Base-by-base conservation (phyloP, 495 filamentous ascomycete genomes). In the Xylaria bambusicola region DNA sequence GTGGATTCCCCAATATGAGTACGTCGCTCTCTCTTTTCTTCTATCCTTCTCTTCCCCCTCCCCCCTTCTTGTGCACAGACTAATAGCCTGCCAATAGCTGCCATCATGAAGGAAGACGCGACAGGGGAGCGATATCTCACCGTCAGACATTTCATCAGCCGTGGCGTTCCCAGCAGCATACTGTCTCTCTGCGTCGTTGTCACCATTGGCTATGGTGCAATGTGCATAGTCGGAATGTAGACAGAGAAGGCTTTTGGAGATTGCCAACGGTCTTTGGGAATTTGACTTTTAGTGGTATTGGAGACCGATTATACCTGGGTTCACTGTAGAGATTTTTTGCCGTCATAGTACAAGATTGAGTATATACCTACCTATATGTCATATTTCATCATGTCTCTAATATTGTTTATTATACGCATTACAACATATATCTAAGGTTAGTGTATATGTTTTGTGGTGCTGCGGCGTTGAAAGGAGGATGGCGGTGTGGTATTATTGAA, bases 1-100 rank as follows among this genome's bases (percentile, higher is more conserved):
- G 88, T 66, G 94, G 94, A 15, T 99, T 99, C 71, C 94, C 94
- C 2, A 99, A 99, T 68, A 99, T 99, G 94, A 99, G 93, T 96
- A 80, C 75, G 92, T 86, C 6, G 59, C 40, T 55, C 41, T 29
- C n/a, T 1, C 21, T 35, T 42, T 6, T 50, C 7, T n/a, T n/a
- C n/a, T n/a, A n/a, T n/a, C n/a, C n/a, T n/a, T n/a, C n/a, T n/a
- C n/a, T n/a, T n/a, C n/a, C n/a, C n/a, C n/a, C n/a, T 48, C n/a
- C 3, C 35, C 31, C 2, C 27, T 13, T 10, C 3, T 27, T 4
- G 8, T 57, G 31, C 51, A 29, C 5, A 55, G 29, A 52, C 56
- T 54, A 36, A 62, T 61, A 18, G 45, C 35, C 42, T 13, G 5
- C 5, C 5, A 33, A 51, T 47, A 96, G 93, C 94, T 56, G 94